Percentiles rank a stretch among this genome's conserved stretches.
Evolutionary conservation across 805 yeast genomes (phyloP).

Genomic region (Sugiyamaella floridensis): DNA sequence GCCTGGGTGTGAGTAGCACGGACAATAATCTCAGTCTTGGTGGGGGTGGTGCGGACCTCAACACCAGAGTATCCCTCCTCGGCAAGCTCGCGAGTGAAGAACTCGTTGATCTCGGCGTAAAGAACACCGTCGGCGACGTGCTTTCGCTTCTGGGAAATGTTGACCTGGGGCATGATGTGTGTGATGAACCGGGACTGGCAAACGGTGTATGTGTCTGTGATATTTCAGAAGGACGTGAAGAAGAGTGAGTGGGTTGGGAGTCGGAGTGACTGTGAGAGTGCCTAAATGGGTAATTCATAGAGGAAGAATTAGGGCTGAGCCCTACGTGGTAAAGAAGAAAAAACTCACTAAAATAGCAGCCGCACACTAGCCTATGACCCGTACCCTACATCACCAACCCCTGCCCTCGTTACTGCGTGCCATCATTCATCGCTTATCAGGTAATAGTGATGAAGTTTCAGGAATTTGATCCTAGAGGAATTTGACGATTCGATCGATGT

Average conservation of each 20-base stretch:
- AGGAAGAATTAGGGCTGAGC: conserved; percentile 4
- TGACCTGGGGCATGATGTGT: conserved; percentile 29
- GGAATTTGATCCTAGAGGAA: too few relatives aligned
- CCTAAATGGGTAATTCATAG: too few relatives aligned
- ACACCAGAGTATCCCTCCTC: conserved; percentile 99
- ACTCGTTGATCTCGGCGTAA: conserved; percentile 99
- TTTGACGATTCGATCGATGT: too few relatives aligned
- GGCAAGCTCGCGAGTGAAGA: conserved; percentile 99
- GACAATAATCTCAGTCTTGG: conserved; percentile 96
- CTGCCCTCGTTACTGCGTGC: background rate
- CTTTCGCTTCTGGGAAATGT: conserved; percentile 97
- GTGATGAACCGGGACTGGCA: conserved; percentile 1
- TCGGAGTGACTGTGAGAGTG: background rate
- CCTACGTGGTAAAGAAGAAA: too few relatives aligned
- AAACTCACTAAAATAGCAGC: too few relatives aligned
- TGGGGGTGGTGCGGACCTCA: conserved; percentile 97
- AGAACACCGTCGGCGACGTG: conserved; percentile 99
- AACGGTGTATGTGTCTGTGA: conserved; percentile 2
- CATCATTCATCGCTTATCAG: too few relatives aligned
- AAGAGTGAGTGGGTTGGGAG: background rate
- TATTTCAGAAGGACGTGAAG: background rate
- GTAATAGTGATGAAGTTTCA: too few relatives aligned
- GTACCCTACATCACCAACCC: background rate
- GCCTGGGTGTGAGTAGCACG: conserved; percentile 99
- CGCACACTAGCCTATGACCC: too few relatives aligned